Evolutionary conservation across 2,329 filamentous ascomycete species (phyloP), one percentile per base, ranked within the genome.

Genomic region (Thielaviopsis cerberus): DNA sequence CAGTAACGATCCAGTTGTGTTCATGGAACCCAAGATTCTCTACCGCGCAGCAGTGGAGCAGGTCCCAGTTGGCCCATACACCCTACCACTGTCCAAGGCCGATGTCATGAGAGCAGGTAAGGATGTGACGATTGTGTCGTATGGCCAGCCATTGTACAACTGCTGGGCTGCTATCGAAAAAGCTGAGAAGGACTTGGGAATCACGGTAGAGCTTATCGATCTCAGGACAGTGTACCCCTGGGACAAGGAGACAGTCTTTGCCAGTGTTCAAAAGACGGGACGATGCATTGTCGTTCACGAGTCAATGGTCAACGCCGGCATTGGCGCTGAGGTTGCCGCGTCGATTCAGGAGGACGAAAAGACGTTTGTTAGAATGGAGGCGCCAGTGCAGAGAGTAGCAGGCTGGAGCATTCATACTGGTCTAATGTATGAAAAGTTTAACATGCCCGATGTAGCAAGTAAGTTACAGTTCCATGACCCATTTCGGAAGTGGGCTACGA

Each of bases 1-100:
- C 73, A 72, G 81, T 77, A 87, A 88, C 62, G 90, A 96, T 68
- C 90, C 90, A 0, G 88, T 91, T 62, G 75, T 96, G 57, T 94
- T 96, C 70, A 83, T 96, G 83, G 90, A 96, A 68, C 90, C 90
- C 51, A 96, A 96, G 72, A 86, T 92, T 53, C 74, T 96, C 13
- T 96, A 96, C 69, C 83, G 90, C 22, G 89, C 90, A 0, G 87
- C 90, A 0, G 87, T 94, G 26, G 90, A 96, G 69, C 87, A 95
- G 68, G 90, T 96, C 0, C 90, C 90, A 0, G 79, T 82, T 0
- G 84, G 81, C 23, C 74, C 86, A 2, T 96, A 92, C 68, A 81
- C 82, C n/a, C 76, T 96, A 15, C 88, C 89, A 0, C 75, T 96
- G 11, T 88, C 83, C 64, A 91, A 88, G 68, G 90, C 90, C 0